phyloP scores from a whole-genome alignment of 2,329 filamentous ascomycete species.

The Ophiostoma sp. region DNA sequence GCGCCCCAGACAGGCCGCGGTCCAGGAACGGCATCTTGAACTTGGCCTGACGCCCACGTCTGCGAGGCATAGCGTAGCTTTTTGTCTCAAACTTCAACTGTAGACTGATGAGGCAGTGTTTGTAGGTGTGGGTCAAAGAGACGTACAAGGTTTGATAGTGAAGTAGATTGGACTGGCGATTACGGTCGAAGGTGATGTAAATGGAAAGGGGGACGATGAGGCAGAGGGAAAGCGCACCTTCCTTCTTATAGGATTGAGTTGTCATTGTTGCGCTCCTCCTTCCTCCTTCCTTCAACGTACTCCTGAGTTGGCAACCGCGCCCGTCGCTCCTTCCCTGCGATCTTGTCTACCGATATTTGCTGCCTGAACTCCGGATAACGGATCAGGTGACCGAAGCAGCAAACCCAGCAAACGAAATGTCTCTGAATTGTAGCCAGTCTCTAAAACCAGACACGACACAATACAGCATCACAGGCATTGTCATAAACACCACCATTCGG shows the following conservation, averaged over 20 bases:
- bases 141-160: neutral
- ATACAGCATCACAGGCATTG: no score
- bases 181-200: neutral
- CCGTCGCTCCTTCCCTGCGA: conserved; percentile 8
- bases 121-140: neutral
- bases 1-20: conserved; percentile 17
- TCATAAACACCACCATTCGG: neutral
- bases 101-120: no score
- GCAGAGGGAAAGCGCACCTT: neutral
- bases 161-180: neutral
- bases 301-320: neutral
- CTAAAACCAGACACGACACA: no score
- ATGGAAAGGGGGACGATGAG: neutral
- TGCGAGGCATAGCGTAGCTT: conserved; percentile 9
- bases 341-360: neutral
- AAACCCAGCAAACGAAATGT: neutral
- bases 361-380: neutral
- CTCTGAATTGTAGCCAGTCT: no score
- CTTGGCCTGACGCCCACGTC: conserved; percentile 11
- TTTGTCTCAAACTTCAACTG: no score
- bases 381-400: neutral
- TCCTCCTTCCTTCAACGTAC: neutral
- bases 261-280: neutral
- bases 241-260: neutral
- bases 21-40: conserved; percentile 21